Percentiles rank a stretch among this genome's conserved stretches.
Evolutionary conservation across 345 rosid genomes (phyloP).

Genomic region (Rhodamnia rubescens): DNA sequence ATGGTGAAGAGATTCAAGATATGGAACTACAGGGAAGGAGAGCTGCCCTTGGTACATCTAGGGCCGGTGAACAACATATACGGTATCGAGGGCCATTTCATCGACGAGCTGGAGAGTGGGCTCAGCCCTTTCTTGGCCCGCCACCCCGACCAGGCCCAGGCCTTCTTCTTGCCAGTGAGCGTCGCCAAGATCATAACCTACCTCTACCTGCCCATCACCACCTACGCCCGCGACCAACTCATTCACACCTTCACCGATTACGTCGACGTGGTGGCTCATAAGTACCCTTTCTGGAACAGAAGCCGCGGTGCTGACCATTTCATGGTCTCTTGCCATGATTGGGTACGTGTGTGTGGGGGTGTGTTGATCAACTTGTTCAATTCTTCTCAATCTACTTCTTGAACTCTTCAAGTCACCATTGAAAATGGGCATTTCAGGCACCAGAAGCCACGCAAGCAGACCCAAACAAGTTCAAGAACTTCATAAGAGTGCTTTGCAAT

Average conservation of each 20-base stretch:
- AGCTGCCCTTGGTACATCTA: constrained; percentile 1
- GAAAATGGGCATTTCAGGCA: constrained; percentile 13
- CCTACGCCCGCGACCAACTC: not conserved
- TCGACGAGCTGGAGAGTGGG: constrained; percentile 9
- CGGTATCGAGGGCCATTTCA: constrained; percentile 14
- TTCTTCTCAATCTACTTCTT: not conserved
- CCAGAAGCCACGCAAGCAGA: constrained; percentile 18
- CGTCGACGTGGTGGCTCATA: not conserved
- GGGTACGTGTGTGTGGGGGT: not conserved
- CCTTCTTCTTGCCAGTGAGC: constrained; percentile 7
- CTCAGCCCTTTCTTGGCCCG: constrained; percentile 4
- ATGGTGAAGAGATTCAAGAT: constrained; percentile 15
- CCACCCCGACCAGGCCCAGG: constrained; percentile 6
- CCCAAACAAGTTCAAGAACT: constrained; percentile 12
- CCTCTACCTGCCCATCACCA: constrained; percentile 5
- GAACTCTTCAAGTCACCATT: not conserved
- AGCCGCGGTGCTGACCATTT: constrained; percentile 12
- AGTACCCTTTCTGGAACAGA: constrained; percentile 13
- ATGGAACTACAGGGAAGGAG: constrained; percentile 13
- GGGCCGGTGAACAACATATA: constrained; percentile 6
- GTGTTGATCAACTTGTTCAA: not conserved
- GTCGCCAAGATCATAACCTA: not conserved
- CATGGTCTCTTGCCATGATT: constrained; percentile 10
- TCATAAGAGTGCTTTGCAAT: constrained; percentile 38
- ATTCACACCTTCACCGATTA: not conserved